Percentiles rank a stretch among this genome's conserved stretches.
Evolutionary conservation across 2,329 filamentous ascomycete genomes (phyloP).

Genomic region (Ophiostoma sp.): DNA sequence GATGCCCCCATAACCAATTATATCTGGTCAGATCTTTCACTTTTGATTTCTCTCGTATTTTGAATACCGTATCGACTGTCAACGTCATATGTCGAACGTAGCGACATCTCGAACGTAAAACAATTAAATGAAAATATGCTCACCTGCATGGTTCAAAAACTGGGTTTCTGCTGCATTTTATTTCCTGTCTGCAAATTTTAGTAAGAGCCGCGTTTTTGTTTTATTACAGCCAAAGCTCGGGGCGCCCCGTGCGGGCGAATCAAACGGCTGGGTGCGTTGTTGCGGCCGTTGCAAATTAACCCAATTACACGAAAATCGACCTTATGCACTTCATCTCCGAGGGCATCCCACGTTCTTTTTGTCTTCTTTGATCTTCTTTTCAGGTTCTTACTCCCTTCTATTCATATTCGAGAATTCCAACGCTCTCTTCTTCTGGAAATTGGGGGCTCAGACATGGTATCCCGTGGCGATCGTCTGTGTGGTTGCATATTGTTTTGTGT

Average conservation of each 20-base stretch:
- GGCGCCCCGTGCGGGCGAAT: not conserved
- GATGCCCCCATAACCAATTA: too few species aligned
- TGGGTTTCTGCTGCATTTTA: not conserved
- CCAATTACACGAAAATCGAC: conserved; percentile 5
- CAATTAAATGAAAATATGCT: not conserved
- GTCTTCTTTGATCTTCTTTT: not conserved
- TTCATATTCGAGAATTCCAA: not conserved
- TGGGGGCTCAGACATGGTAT: not conserved
- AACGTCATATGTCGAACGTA: not conserved
- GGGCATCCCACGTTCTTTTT: not conserved
- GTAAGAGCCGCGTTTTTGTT: not conserved
- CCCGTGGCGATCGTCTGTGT: not conserved
- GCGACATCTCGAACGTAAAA: not conserved
- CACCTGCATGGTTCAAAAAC: not conserved
- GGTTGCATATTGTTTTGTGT: conserved; percentile 3
- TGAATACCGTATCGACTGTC: not conserved
- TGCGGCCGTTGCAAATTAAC: conserved; percentile 13
- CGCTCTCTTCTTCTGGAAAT: not conserved
- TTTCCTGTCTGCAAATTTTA: not conserved
- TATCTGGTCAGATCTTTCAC: too few species aligned
- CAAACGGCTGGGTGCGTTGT: not conserved
- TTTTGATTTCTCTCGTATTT: not conserved
- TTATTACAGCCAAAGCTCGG: not conserved
- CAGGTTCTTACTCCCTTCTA: not conserved
- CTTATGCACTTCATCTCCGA: conserved; percentile 19